Conservation (phyloP, 2,329 filamentous ascomycete species). For the Capronia epimyces region DNA sequence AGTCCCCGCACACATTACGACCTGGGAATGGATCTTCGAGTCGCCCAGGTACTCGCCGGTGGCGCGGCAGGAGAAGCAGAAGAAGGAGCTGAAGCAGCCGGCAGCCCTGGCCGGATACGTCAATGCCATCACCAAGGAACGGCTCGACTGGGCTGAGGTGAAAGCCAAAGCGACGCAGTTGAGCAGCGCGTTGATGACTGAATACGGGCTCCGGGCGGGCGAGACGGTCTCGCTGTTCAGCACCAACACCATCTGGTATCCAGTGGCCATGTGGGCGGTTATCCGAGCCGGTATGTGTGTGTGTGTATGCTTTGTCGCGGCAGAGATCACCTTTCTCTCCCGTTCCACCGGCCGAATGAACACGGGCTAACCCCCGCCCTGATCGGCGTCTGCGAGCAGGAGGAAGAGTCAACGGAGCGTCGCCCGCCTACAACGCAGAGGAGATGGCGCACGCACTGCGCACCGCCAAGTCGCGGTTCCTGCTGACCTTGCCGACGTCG, state of each 20-base stretch:
- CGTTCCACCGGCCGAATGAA: too few relatives aligned
- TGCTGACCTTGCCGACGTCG: slow-evolving; percentile 53
- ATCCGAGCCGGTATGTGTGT: slow-evolving; percentile 42
- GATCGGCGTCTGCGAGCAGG: too few relatives aligned
- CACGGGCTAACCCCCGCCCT: too few relatives aligned
- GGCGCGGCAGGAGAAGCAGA: slow-evolving; percentile 30
- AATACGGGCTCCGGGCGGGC: slow-evolving; percentile 50
- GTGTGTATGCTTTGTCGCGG: too few relatives aligned
- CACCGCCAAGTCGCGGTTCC: slow-evolving; percentile 51
- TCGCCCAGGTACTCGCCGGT: slow-evolving; percentile 47
- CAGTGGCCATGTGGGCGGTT: slow-evolving; percentile 56
- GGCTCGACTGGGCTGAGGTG: slow-evolving; percentile 53
- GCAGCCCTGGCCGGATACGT: slow-evolving; percentile 50
- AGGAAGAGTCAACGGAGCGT: slow-evolving; percentile 57
- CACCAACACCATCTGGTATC: slow-evolving; percentile 63
- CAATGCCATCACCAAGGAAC: slow-evolving; percentile 55
- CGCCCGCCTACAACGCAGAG: slow-evolving; percentile 61
- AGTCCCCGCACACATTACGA: slow-evolving; percentile 53
- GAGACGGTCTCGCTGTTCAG: slow-evolving; percentile 58
- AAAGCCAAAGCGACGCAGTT: slow-evolving; percentile 54
- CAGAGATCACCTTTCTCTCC: neutral
- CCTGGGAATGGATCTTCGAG: slow-evolving; percentile 60
- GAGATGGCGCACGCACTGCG: slow-evolving; percentile 62
- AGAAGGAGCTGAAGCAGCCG: too few relatives aligned
- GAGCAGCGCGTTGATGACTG: slow-evolving; percentile 54